Evolutionary conservation across 1,139 yeast species (phyloP).

Genomic region (Geotrichum klebahnii): DNA sequence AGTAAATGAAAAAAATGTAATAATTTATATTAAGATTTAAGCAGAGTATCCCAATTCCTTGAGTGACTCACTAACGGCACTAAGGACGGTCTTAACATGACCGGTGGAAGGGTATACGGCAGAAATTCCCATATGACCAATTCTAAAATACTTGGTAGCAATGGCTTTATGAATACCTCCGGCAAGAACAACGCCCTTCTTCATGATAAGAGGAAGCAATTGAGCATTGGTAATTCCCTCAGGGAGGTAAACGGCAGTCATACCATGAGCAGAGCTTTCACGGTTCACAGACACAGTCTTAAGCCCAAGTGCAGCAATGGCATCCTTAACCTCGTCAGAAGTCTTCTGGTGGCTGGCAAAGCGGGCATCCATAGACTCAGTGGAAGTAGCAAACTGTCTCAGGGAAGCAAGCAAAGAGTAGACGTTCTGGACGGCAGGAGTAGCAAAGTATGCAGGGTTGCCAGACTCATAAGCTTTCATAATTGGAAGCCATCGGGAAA

Average conservation of each 20-base stretch:
- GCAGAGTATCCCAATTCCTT: constrained; percentile 20
- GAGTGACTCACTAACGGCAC: constrained; percentile 19
- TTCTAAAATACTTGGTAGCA: constrained; percentile 79
- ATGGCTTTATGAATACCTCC: constrained; percentile 87
- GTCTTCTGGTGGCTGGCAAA: constrained; percentile 59
- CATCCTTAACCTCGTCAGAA: constrained; percentile 63
- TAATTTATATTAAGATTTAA: background rate
- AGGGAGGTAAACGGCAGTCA: constrained; percentile 83
- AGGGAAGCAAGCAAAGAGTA: constrained; percentile 78
- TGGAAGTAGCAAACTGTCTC: constrained; percentile 57
- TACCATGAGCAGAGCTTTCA: constrained; percentile 75
- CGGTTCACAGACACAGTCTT: constrained; percentile 59
- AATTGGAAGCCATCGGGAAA: constrained; percentile 84
- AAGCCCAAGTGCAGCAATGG: constrained; percentile 54
- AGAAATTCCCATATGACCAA: constrained; percentile 91
- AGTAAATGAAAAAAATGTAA: background rate
- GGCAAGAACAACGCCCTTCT: constrained; percentile 76
- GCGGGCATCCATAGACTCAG: constrained; percentile 56
- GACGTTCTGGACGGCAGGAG: constrained; percentile 85
- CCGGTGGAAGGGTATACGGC: constrained; percentile 40
- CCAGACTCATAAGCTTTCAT: constrained; percentile 85
- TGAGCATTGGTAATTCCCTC: constrained; percentile 66
- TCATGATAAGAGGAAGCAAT: constrained; percentile 53
- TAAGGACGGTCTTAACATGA: constrained; percentile 20
- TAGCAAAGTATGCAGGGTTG: constrained; percentile 82